phyloP scores from a whole-genome alignment of 805 yeast species.

The Metschnikowia cubensis region DNA sequence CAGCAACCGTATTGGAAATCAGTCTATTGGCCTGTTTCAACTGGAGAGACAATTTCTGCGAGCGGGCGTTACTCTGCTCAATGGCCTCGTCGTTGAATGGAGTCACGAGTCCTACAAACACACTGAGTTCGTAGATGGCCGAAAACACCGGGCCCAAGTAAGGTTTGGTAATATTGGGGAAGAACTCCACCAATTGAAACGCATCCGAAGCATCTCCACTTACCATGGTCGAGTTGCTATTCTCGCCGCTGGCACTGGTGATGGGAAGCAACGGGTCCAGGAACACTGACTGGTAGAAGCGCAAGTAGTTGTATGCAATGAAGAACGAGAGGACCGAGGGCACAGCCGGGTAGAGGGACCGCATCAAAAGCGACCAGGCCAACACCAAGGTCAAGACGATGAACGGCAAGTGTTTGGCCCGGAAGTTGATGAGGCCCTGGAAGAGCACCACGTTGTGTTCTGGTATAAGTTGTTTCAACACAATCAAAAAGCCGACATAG shows the following conservation, averaged over 20 bases:
- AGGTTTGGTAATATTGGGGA: slow-evolving; percentile 62
- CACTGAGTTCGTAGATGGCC: slow-evolving; percentile 31
- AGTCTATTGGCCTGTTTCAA: slow-evolving; percentile 38
- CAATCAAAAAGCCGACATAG: slow-evolving; percentile 52
- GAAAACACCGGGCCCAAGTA: slow-evolving; percentile 49
- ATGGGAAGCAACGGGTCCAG: slow-evolving; percentile 53
- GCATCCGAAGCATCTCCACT: slow-evolving; percentile 90
- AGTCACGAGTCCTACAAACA: slow-evolving; percentile 45
- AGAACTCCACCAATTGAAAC: slow-evolving; percentile 76
- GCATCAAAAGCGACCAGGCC: slow-evolving; percentile 31
- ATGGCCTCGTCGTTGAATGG: slow-evolving; percentile 67
- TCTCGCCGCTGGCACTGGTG: slow-evolving; percentile 29
- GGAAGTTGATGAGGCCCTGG: slow-evolving; percentile 41
- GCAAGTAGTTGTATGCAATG: slow-evolving; percentile 68
- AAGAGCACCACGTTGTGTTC: slow-evolving; percentile 51
- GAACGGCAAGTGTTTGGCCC: slow-evolving; percentile 65
- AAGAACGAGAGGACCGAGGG: slow-evolving; percentile 60
- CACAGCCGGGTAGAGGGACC: slow-evolving; percentile 46
- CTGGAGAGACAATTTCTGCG: slow-evolving; percentile 56
- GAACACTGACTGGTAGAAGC: slow-evolving; percentile 67
- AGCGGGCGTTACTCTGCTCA: slow-evolving; percentile 70
- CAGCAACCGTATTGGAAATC: slow-evolving; percentile 52
- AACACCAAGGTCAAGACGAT: slow-evolving; percentile 29
- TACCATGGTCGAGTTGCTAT: slow-evolving; percentile 23
- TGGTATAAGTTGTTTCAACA: slow-evolving; percentile 54